Base-by-base conservation (phyloP, 202 grass and related monocot genomes). In the Zizania palustris region DNA sequence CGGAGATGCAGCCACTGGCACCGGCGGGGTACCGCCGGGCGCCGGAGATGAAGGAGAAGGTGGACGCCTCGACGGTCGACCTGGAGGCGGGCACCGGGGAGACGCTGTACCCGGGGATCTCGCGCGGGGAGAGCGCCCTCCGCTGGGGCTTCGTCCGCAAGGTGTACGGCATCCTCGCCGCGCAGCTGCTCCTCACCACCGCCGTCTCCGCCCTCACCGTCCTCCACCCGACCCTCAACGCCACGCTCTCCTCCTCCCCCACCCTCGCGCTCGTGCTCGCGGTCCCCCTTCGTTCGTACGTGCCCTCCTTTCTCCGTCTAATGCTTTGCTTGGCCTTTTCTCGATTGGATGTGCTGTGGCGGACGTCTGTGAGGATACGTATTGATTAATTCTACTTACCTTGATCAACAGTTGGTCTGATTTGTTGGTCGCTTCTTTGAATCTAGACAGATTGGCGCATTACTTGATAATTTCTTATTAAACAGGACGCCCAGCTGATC, bases 71-170 rank as follows among this genome's bases (percentile, higher is more conserved):
- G 38, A 54, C 1, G 58, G 81, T 83, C 19, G 96, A 94, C 88
- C 82, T 98, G 77, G 96, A 98, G 85, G 85, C 89, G 19, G 96
- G 91, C 0, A 73, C 62, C 40, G 80, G 83, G 75, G 82, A 87
- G 78, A 86, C 82, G 69, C 84, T 96, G 46, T 94, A 95, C 87
- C 96, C 96, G 0, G 96, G 91, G 50, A 87, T 98, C 80, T 92
- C 96, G 44, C 91, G 80, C 78, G 87, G 77, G 20, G 96, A 95
- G 67, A 92, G 64, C 83, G 85, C 93, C 63, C 88, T 98, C 82
- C 91, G 96, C 55, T 98, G 96, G 96, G 96, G 96, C 13, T 98
- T 98, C 85, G 75, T 98, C 74, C 91, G 96, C 83, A 98, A 98
- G 96, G 96, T 98, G 77, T 98, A 98, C 87, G 96, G 96, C 77